Base-by-base conservation (phyloP, 495 filamentous ascomycete genomes). In the Saxophila tyrrhenica region DNA sequence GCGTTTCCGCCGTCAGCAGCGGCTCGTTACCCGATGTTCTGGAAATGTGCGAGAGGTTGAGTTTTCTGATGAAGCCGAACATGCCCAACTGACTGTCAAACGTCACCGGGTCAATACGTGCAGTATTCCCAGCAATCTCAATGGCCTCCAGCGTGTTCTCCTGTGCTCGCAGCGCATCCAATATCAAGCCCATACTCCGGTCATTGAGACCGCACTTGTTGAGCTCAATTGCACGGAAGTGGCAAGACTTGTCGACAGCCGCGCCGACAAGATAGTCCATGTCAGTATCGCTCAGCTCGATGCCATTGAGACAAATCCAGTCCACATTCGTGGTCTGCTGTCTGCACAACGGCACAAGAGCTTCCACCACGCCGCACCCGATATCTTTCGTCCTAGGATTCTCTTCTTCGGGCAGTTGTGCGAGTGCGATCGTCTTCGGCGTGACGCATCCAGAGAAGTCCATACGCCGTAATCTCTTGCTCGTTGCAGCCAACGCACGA, bases 301-400 rank as follows among this genome's bases (percentile, higher is more conserved):
- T 95, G 13, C 86, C 87, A 52, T 81, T 88, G 51, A 97, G 68
- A 44, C 78, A 78, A 44, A 97, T 79, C 79, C 82, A 95, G 67
- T 82, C 86, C 51, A 84, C 83, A 65, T 80, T 86, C 8, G 83
- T 95, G 63, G 79, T 74, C 64, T 83, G 79, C 58, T 75, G 80
- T 49, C 76, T 80, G 69, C 83, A 94, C 19, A 86, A 73, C 16
- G 87, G 84, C 62, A 88, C 82, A 3, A 94, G 71, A 16, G 86
- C 88, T 49, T 89, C 83, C 29, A 83, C 80, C 51, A 94, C 82
- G 24, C 85, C 86, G 62, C 85, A 90, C 1, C 85, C 86, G 1
- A 79, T 75, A 59, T 87, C 83, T 39, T 77, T 75, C 15, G 65
- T 70, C 50, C 73, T 75, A 32, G 67, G 71, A 15, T 65, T 70